Percentiles rank a stretch among this genome's conserved stretches.
These are phyloP conservation scores for Calocybe cyanea DNA, from an alignment of 768 basidiomycete genomes.

Conservation along the genomic window DNA sequence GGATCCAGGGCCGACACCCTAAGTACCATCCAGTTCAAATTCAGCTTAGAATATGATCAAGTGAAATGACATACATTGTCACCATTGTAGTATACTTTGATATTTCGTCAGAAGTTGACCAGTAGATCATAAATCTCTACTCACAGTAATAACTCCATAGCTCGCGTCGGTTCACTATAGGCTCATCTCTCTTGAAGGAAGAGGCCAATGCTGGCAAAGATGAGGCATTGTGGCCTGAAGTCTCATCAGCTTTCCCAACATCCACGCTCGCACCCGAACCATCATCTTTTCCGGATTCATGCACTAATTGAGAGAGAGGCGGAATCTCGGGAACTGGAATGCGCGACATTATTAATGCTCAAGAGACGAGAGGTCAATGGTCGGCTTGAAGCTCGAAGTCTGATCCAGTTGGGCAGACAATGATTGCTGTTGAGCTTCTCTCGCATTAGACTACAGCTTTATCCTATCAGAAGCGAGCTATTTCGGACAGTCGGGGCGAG, in stretches of 20 bases:
- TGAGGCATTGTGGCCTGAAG: neutral
- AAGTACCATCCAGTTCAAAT: conserved; percentile 2
- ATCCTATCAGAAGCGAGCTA: neutral
- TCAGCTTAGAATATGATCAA: neutral
- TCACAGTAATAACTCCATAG: conserved; percentile 78
- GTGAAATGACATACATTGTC: conserved; percentile 51
- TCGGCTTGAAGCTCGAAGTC: no score
- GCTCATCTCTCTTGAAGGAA: conserved; percentile 48
- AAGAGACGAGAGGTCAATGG: neutral
- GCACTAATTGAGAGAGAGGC: neutral
- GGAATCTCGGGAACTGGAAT: neutral
- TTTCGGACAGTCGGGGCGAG: neutral
- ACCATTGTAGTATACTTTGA: conserved; percentile 77
- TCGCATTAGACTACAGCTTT: neutral
- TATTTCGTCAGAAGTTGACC: conserved; percentile 5
- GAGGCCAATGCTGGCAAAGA: conserved; percentile 30
- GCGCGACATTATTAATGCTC: neutral
- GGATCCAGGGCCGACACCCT: conserved; percentile 68
- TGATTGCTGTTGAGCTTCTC: conserved; percentile 3
- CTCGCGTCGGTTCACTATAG: conserved; percentile 67
- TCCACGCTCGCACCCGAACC: neutral
- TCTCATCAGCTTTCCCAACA: no score
- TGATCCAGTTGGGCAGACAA: neutral
- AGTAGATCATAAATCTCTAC: conserved; percentile 20
- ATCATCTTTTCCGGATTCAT: neutral